These are phyloP conservation scores for Aspergillaceae sp. DNA, from an alignment of 2,329 filamentous ascomycete genomes.

Conservation along the genomic window DNA sequence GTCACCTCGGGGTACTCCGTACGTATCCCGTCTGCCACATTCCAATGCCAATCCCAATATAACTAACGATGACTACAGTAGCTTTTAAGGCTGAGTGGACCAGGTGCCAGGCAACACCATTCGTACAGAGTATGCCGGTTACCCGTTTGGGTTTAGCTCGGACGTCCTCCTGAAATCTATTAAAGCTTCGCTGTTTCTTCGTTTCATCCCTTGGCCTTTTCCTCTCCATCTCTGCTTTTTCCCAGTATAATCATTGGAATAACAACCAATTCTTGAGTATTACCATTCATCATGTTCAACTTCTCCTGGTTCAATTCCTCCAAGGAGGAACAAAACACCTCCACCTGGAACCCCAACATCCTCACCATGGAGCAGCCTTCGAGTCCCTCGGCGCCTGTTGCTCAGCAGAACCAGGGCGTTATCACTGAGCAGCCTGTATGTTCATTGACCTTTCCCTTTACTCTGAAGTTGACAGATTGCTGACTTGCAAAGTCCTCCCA, in stretches of 20 bases:
- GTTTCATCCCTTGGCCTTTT: background rate
- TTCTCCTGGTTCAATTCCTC: slow-evolving; percentile 27
- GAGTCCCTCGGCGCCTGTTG: slow-evolving; percentile 21
- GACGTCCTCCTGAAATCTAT: background rate
- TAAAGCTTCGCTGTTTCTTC: background rate
- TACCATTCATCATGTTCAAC: slow-evolving; percentile 16
- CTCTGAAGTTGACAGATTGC: background rate
- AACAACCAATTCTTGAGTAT: background rate
- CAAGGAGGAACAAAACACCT: slow-evolving; percentile 12
- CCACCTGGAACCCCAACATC: slow-evolving; percentile 23
- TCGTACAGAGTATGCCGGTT: background rate
- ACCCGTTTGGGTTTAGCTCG: background rate
- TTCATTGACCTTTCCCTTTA: background rate
- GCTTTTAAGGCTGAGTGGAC: background rate
- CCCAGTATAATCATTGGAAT: too few species aligned
- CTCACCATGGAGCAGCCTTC: slow-evolving; percentile 26
- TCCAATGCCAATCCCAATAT: background rate
- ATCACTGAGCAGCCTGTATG: slow-evolving; percentile 25
- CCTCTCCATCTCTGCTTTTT: background rate
- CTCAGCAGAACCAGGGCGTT: slow-evolving; percentile 14
- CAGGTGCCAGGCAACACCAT: background rate
- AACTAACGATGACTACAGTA: background rate
- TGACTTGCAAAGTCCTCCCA: slow-evolving; percentile 12
- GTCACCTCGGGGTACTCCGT: too few species aligned
- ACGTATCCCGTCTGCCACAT: too few species aligned